A percentile compares a stretch with the other conserved stretches of the same genome.
Conservation (phyloP, 306 rosid species). For the Fragaria nilgerrensis region DNA sequence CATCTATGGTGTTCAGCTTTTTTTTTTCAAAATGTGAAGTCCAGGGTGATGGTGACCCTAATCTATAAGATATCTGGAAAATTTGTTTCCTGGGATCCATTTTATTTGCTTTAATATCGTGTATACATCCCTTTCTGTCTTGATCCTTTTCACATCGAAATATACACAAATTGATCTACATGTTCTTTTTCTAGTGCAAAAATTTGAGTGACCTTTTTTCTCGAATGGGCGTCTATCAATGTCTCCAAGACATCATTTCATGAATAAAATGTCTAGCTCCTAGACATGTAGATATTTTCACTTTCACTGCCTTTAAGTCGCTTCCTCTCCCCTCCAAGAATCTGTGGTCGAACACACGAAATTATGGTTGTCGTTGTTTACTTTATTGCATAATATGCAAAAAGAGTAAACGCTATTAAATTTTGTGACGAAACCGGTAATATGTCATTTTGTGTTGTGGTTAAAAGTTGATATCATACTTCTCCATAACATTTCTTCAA, state of each 20-base stretch:
- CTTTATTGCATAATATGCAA: background rate
- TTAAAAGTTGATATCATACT: background rate
- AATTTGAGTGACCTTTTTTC: conserved; percentile 45
- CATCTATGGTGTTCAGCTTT: conserved; percentile 2
- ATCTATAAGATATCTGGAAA: conserved; percentile 30
- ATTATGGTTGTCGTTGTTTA: conserved; percentile 26
- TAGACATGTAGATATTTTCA: conserved; percentile 41
- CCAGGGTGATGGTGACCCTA: conserved; percentile 33
- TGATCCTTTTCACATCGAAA: conserved; percentile 31
- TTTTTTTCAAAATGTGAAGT: conserved; percentile 12
- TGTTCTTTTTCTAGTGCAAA: conserved; percentile 9
- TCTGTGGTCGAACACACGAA: conserved; percentile 34
- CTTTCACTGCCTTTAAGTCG: conserved; percentile 40
- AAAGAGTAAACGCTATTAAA: background rate
- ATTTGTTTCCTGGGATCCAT: conserved; percentile 33
- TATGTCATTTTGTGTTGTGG: background rate
- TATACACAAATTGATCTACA: conserved; percentile 12
- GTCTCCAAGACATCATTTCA: conserved; percentile 35
- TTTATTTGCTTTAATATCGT: conserved; percentile 11
- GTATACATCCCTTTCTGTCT: conserved; percentile 28
- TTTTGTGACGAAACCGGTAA: background rate
- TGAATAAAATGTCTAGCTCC: conserved; percentile 15
- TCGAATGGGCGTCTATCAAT: conserved; percentile 53
- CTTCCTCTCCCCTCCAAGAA: conserved; percentile 9
- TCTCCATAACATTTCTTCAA: background rate